phyloP scores from a whole-genome alignment of 129 eudicot species.

The Saposhnikovia divaricata region DNA sequence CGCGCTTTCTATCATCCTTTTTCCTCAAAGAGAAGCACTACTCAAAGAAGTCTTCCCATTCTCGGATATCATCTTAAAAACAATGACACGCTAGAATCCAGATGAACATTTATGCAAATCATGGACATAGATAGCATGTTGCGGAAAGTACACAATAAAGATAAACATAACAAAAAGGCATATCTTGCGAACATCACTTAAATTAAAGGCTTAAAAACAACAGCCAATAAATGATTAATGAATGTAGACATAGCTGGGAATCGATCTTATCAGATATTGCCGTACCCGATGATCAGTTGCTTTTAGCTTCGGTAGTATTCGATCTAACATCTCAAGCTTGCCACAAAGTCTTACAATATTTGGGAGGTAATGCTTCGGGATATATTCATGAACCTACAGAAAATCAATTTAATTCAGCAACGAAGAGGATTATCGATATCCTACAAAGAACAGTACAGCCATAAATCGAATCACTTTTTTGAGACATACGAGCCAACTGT shows the following conservation, averaged over 20 bases:
- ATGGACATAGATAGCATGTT: background rate
- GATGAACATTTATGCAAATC: background rate
- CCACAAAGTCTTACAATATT: conserved; percentile 88
- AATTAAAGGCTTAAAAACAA: background rate
- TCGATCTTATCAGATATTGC: background rate
- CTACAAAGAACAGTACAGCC: background rate
- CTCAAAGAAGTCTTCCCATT: background rate
- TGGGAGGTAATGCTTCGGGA: conserved; percentile 92
- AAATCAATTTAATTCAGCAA: conserved; percentile 14
- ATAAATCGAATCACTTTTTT: background rate
- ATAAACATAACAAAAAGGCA: background rate
- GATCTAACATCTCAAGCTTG: conserved; percentile 98
- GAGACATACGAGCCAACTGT: background rate
- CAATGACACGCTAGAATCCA: too few species aligned
- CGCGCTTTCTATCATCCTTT: background rate
- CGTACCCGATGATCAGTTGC: conserved; percentile 98
- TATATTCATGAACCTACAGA: conserved; percentile 69
- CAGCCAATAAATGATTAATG: background rate
- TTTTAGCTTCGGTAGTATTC: conserved; percentile 86
- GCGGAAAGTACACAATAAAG: background rate
- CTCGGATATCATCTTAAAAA: too few species aligned
- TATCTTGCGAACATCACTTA: background rate
- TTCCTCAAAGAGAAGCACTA: background rate
- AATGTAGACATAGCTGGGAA: background rate
- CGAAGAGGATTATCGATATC: background rate